Evolutionary conservation across 2,329 filamentous ascomycete species (phyloP), one percentile per base, ranked within the genome.

Genomic region (Aurifilum marmelostoma): DNA sequence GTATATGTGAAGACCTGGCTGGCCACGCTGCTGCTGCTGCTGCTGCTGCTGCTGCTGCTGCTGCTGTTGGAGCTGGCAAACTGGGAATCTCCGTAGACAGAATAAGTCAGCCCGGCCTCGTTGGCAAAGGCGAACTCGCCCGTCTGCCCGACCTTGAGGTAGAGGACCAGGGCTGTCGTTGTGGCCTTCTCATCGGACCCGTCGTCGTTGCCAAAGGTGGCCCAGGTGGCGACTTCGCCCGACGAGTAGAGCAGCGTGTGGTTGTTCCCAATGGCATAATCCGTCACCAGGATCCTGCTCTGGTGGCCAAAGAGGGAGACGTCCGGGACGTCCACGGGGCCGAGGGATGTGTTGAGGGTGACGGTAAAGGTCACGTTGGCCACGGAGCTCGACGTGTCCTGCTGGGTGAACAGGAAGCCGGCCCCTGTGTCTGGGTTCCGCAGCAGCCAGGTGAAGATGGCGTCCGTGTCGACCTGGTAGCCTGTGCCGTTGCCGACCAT

Each of bases 401-500:
- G 84, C 27, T 83, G 80, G 1, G 84, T 75, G 32, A 84, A 79
- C 69, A 85, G 85, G 71, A 88, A 88, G 0, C 82, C 81, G 1
- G 83, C 81, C 52, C 81, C 69, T 0, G 83, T 83, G 47, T 84
- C 80, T 0, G 83, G 83, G 67, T 86, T 88, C 37, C 81, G 80
- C 41, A 88, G 76, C 12, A 83, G 81, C 84, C 84, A 86, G 1
- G 83, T 85, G 73, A 80, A 87, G 8, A 85, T 79, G 2, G 75
- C 76, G 0, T 75, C 66, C 29, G 80, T 76, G 18, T 77, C 78
- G 2, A 78, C 74, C 78, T 71, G 68, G 34, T 70, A 67, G 78
- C 80, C 80, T 0, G 85, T 87, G 0, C 86, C 85, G 70, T 87
- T 88, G 1, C 84, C 85, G 63, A 83, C 77, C 83, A 87, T 87